Base-by-base conservation (phyloP, 2,329 filamentous ascomycete species). In the Colletotrichum caudatum region DNA sequence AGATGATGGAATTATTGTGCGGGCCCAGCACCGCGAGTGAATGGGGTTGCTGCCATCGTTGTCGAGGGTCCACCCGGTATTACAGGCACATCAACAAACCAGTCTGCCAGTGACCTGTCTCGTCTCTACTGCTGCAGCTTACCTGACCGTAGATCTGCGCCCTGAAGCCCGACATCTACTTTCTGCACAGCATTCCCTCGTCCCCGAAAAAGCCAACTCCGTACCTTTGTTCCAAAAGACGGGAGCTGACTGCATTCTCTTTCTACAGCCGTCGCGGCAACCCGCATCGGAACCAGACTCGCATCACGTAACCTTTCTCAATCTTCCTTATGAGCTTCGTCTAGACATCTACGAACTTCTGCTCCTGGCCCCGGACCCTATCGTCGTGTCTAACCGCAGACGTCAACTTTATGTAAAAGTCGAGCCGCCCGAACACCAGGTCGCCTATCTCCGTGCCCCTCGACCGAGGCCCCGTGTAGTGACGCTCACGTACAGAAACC, bases 291-390 rank as follows among this genome's bases (percentile, higher is more conserved):
- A 37, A 39, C 39, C 63, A 56, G 33, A 23, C 48, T 39, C 44
- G 46, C 62, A 54, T 16, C 66, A 33, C 63, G 39, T 61, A 66
- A 66, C 48, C 48, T 48, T 73, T 58, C 77, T 80, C 74, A 74
- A 75, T 2, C 58, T 80, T 35, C 78, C 78, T 48, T 62, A 71
- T 12, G 78, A 80, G 63, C 66, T 79, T 18, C 77, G 78, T 46
- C 60, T 79, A 14, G 73, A 78, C 74, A 77, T 79, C 70, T 75
- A 76, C 69, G 65, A 76, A 23, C 69, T 76, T 26, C 74, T 79
- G 23, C 72, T 78, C 37, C 69, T 58, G n/a, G 57, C 66, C 20
- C 56, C 65, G n/a, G 50, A 69, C 48, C 63, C 68, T n/a, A 67
- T 74, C 18, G 37, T 66, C 12, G 68, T 74, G n/a, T 73, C 74